phyloP scores from a whole-genome alignment of 176 grass and related monocot species.

The Aegilops sharonensis region DNA sequence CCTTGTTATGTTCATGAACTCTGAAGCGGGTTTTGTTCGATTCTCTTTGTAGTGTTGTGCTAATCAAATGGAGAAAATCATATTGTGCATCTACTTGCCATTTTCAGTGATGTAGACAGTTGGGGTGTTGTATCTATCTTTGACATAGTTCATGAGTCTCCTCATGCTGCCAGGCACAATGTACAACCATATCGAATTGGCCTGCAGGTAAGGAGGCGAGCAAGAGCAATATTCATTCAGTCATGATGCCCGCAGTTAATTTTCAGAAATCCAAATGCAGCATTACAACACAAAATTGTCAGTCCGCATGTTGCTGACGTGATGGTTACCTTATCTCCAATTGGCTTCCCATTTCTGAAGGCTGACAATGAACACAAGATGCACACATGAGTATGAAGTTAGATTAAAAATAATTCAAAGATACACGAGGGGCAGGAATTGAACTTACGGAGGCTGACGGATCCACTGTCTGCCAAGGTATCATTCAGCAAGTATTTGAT shows the following conservation, averaged over 20 bases:
- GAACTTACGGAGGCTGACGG: constrained; percentile 56
- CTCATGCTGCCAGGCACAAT: constrained; percentile 69
- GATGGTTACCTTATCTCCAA: constrained; percentile 47
- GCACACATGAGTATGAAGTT: not conserved
- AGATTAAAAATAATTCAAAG: not conserved
- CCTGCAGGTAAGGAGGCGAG: constrained; percentile 27
- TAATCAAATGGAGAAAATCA: not conserved
- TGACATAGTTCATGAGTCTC: constrained; percentile 72
- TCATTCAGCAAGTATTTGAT: constrained; percentile 49
- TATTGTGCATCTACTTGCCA: constrained; percentile 24
- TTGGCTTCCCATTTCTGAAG: constrained; percentile 47
- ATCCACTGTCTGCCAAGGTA: constrained; percentile 51
- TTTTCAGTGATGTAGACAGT: constrained; percentile 74
- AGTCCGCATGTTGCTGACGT: not conserved
- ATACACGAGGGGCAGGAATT: not conserved
- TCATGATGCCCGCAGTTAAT: not conserved
- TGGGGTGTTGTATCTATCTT: constrained; percentile 59
- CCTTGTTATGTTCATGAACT: not conserved
- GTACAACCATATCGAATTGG: constrained; percentile 65
- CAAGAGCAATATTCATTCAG: not conserved
- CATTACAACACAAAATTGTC: not conserved
- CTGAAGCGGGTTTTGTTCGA: not conserved
- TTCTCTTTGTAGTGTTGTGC: not conserved
- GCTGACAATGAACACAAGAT: constrained; percentile 24
- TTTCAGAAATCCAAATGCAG: not conserved